Evolutionary conservation across 805 yeast genomes (phyloP), one percentile per base, ranked within the genome.

Genomic region (Spathaspora hagerdaliae): DNA sequence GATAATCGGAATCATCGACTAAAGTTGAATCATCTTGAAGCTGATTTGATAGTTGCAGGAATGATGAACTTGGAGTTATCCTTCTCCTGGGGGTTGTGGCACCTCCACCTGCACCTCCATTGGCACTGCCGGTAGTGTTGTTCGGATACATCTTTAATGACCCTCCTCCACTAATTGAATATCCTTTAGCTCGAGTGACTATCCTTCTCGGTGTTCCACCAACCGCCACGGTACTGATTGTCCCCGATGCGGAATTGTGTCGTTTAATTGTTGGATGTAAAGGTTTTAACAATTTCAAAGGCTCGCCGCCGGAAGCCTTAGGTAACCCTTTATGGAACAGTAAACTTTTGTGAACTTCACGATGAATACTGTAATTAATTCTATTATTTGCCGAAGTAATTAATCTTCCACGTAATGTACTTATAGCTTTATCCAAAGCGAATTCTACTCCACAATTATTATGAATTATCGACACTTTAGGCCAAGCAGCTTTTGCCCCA

Each of bases 401-500:
- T 27, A 83, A 67, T 50, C 85, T 71, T 6, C 87, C 82, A 51
- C 89, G 74, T 44, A 90, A 61, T 7, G 64, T 58, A n/a, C 83
- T 73, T 7, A 94, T 89, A 7, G 94, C 85, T 47, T 76, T 77
- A 62, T 92, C 98, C 36, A 92, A 69, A 0, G 90, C 85, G 62
- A 92, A 84, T 58, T 92, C 99, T 31, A 90, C 80, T 0, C 94
- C 83, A 64, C 97, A 90, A 58, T 89, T 96, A 61, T 94, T 92
- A 53, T 83, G 77, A 39, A 92, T 88, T 38, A 91, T 75, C 1
- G 96, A 80, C 5, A 94, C 64, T 57, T 88, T 87, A 0, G 97
- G 96, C 97, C 98, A 92, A 0, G 97, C 84, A 0, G 97, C 92
- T 46, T 87, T 71, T 1, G 96, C 94, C 1, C 98, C 99, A 50